Conservation (phyloP, 345 rosid species). For the Brassica carinata region DNA sequence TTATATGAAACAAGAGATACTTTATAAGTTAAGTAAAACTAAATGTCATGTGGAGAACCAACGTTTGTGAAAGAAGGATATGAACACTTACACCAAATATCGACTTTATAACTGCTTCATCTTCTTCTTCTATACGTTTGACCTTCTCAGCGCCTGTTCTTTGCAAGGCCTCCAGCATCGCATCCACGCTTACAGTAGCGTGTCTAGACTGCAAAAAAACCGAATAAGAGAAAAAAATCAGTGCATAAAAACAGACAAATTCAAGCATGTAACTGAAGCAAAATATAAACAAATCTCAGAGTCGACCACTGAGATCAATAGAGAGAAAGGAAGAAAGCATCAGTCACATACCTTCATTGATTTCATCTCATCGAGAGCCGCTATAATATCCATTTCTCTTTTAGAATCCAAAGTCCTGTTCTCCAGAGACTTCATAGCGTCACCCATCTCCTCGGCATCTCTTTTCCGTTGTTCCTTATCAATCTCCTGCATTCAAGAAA, state of each 20-base stretch:
- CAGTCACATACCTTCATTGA: slow-evolving; percentile 63
- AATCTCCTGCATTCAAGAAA: slow-evolving; percentile 43
- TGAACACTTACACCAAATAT: slow-evolving; percentile 53
- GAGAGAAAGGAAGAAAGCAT: neutral
- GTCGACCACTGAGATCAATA: neutral
- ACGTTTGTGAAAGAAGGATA: slow-evolving; percentile 5
- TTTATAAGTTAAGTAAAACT: slow-evolving; percentile 4
- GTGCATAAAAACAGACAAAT: neutral
- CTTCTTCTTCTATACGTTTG: slow-evolving; percentile 66
- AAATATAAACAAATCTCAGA: neutral
- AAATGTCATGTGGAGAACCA: neutral
- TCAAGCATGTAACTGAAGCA: neutral
- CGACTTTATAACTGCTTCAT: slow-evolving; percentile 71
- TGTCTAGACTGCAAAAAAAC: slow-evolving; percentile 70
- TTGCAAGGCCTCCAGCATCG: slow-evolving; percentile 92
- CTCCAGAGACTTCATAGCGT: slow-evolving; percentile 94
- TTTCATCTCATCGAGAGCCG: slow-evolving; percentile 93
- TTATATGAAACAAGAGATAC: slow-evolving; percentile 17
- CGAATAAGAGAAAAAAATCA: neutral
- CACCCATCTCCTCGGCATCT: slow-evolving; percentile 90
- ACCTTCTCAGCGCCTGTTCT: slow-evolving; percentile 64
- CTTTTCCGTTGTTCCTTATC: slow-evolving; percentile 62
- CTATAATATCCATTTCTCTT: slow-evolving; percentile 92
- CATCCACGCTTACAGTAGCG: slow-evolving; percentile 86
- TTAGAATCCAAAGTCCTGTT: slow-evolving; percentile 89